Conservation (phyloP, 805 yeast species). For the Candida jianshihensis region DNA sequence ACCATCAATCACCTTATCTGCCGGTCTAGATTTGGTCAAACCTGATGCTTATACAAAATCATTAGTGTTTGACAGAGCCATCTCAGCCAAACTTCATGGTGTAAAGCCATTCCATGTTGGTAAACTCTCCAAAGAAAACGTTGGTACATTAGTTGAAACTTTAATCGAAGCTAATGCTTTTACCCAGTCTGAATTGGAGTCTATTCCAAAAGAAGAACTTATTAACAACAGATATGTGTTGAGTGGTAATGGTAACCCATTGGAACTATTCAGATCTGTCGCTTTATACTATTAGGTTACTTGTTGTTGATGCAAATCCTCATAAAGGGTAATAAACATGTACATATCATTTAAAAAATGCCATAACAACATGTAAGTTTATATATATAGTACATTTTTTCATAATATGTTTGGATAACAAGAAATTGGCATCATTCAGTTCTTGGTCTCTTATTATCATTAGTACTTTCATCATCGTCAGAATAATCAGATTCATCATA, state of each 20-base stretch:
- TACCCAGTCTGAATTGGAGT: conserved; percentile 27
- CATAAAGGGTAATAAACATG: not conserved
- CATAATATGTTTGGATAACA: not conserved
- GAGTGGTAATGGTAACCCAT: conserved; percentile 63
- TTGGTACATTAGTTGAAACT: conserved; percentile 33
- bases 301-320: not conserved
- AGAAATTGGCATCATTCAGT: conserved; percentile 2
- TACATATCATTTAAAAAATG: not conserved
- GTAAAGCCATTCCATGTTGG: conserved; percentile 35
- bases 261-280: conserved; percentile 20
- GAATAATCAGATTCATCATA: conserved; percentile 5
- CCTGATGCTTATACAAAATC: conserved; percentile 51
- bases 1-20: conserved; percentile 48
- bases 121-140: conserved; percentile 39
- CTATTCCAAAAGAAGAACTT: conserved; percentile 29
- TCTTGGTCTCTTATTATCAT: conserved; percentile 7
- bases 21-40: conserved; percentile 45
- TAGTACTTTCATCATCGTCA: conserved; percentile 7
- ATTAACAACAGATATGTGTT: conserved; percentile 43
- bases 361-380: not conserved
- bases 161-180: conserved; percentile 33
- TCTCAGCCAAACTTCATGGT: conserved; percentile 40
- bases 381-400: not conserved
- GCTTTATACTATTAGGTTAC: conserved; percentile 16
- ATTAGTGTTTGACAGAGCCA: conserved; percentile 43